A percentile compares a stretch with the other conserved stretches of the same genome.
Conservation (phyloP, 331 rosid genomes). For the Telfairia occidentalis region DNA sequence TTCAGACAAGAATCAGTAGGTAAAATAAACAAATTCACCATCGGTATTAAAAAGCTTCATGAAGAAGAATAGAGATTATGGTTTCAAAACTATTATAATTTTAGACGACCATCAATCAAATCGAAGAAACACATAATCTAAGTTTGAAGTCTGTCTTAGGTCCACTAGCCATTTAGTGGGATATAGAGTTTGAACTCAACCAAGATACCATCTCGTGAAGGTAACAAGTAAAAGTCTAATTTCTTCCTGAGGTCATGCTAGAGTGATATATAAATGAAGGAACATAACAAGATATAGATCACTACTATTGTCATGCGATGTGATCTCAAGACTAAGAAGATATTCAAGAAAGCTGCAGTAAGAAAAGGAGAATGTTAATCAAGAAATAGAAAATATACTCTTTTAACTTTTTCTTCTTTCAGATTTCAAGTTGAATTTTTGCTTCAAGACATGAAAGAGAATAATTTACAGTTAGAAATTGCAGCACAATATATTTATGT, state of each 20-base stretch:
- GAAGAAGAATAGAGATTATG: neutral
- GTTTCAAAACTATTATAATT: neutral
- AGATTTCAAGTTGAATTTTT: neutral
- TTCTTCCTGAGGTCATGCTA: neutral
- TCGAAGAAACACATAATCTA: neutral
- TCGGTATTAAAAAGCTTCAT: neutral
- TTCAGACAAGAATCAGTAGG: too few relatives aligned
- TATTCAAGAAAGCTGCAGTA: neutral
- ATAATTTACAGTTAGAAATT: neutral
- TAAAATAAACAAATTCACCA: neutral
- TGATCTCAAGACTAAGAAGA: neutral
- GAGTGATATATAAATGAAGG: neutral
- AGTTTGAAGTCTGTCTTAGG: neutral
- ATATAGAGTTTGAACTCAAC: neutral
- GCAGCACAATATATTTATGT: slow-evolving; percentile 8
- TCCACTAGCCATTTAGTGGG: neutral
- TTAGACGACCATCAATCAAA: neutral
- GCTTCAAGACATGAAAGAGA: neutral
- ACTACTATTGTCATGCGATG: neutral
- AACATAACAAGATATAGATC: neutral
- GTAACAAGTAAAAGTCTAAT: neutral
- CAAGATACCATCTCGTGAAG: neutral
- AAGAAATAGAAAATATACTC: neutral
- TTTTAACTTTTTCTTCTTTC: neutral
- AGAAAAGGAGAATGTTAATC: neutral